Evolutionary conservation across 2,329 filamentous ascomycete genomes (phyloP).

Genomic region (Fusarium humuli): DNA sequence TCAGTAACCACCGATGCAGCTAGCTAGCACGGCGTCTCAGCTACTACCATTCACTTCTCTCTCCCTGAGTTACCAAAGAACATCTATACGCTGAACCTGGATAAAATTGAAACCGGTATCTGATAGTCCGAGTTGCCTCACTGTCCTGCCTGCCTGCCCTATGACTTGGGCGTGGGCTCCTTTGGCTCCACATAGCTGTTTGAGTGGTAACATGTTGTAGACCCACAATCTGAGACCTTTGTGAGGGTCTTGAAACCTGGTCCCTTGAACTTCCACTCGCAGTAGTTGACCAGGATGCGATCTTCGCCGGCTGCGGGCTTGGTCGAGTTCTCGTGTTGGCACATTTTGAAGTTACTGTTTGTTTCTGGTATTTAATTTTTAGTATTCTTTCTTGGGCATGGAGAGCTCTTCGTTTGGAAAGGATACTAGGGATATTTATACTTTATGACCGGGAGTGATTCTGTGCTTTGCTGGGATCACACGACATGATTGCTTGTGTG

Average conservation of each 20-base stretch:
- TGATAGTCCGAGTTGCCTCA: neutral
- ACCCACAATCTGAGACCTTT: neutral
- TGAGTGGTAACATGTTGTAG: neutral
- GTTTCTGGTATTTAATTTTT: neutral
- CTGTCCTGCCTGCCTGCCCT: neutral
- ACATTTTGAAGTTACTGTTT: neutral
- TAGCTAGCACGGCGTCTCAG: too few relatives aligned
- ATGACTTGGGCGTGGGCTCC: neutral
- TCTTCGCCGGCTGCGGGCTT: neutral
- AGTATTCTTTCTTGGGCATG: too few relatives aligned
- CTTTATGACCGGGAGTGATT: fast-evolving
- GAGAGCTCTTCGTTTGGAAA: neutral
- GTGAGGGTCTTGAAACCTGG: neutral
- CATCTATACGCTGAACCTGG: too few relatives aligned
- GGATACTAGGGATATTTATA: neutral
- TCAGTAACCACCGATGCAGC: too few relatives aligned
- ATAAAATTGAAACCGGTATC: too few relatives aligned
- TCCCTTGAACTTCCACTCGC: neutral
- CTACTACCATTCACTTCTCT: too few relatives aligned
- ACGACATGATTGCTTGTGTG: neutral
- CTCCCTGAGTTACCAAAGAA: too few relatives aligned
- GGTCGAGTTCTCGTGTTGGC: neutral
- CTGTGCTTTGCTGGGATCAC: fast-evolving
- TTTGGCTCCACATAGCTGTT: neutral
- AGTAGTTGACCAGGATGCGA: neutral